Percentiles rank a stretch among this genome's conserved stretches.
Evolutionary conservation across 1,284 basidiomycete genomes (phyloP).

Genomic region (Rhodotorula sp.): DNA sequence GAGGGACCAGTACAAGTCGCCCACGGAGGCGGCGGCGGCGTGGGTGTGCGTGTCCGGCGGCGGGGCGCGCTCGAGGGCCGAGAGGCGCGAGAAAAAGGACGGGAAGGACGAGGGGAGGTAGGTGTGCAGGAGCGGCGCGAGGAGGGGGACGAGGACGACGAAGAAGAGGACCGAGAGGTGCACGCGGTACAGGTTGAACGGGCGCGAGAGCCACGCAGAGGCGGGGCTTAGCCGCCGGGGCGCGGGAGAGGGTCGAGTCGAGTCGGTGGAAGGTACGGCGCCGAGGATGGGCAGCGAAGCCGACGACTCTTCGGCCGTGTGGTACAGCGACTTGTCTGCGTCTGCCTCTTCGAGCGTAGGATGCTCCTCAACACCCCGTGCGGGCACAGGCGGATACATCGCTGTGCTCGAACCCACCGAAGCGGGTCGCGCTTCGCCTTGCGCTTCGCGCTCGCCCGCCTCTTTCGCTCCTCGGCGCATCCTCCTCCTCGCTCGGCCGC

Average conservation of each 20-base stretch:
- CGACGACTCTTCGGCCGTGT: background rate
- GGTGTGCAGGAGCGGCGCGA: constrained; percentile 26
- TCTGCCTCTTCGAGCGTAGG: background rate
- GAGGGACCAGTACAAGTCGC: constrained; percentile 45
- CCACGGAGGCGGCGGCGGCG: constrained; percentile 5
- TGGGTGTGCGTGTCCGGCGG: background rate
- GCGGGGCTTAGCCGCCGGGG: too few species aligned
- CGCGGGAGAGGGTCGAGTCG: background rate
- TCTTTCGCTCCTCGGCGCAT: background rate
- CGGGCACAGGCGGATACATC: background rate
- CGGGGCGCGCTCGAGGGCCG: background rate
- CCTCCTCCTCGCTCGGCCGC: constrained; percentile 7
- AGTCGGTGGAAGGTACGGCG: background rate
- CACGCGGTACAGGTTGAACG: constrained; percentile 23
- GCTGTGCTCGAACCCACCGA: background rate
- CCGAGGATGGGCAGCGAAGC: background rate
- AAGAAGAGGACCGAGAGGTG: constrained; percentile 29
- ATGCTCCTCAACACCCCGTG: background rate
- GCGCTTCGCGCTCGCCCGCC: background rate
- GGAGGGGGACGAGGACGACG: constrained; percentile 24
- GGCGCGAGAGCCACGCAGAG: constrained; percentile 4
- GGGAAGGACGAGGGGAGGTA: constrained; percentile 32
- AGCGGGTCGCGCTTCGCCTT: background rate
- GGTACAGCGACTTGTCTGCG: background rate
- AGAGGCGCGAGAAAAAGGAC: constrained; percentile 23